phyloP scores from a whole-genome alignment of 2,329 filamentous ascomycete genomes.

The Talaromyces sp. region DNA sequence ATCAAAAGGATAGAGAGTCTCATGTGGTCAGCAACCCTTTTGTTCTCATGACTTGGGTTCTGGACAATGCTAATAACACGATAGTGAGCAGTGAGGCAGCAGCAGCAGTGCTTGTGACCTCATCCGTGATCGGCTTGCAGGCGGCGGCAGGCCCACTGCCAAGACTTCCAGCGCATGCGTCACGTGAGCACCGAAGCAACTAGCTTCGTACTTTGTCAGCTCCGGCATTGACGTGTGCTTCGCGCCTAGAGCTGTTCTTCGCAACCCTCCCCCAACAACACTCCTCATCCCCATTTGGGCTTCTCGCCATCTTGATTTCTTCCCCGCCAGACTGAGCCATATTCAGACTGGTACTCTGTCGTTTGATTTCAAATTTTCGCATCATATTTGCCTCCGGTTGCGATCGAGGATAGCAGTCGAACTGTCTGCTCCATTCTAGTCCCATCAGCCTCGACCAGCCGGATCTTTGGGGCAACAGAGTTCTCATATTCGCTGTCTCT shows the following conservation, averaged over 20 bases:
- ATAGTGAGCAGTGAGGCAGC: neutral
- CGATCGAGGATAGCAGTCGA: constrained; percentile 2
- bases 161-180: neutral
- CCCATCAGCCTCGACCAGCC: constrained; percentile 1
- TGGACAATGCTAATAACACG: neutral
- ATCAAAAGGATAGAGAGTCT: neutral
- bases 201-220: constrained; percentile 17
- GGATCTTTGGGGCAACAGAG: neutral
- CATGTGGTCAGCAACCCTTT: neutral
- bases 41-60: constrained; percentile 3
- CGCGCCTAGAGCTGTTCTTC: constrained; percentile 15
- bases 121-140: neutral
- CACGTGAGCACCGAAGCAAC: constrained; percentile 9
- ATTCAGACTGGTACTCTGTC: constrained; percentile 11
- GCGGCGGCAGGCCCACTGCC: neutral
- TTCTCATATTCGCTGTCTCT: neutral
- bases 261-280: constrained; percentile 18
- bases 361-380: neutral
- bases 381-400: neutral
- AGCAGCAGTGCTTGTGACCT: constrained; percentile 6
- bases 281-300: constrained; percentile 16
- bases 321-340: constrained; percentile 1
- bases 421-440: neutral
- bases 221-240: constrained; percentile 29
- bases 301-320: constrained; percentile 3